Evolutionary conservation across 2,329 filamentous ascomycete genomes (phyloP), one percentile per base, ranked within the genome.

Genomic region (Thelonectria blattea): DNA sequence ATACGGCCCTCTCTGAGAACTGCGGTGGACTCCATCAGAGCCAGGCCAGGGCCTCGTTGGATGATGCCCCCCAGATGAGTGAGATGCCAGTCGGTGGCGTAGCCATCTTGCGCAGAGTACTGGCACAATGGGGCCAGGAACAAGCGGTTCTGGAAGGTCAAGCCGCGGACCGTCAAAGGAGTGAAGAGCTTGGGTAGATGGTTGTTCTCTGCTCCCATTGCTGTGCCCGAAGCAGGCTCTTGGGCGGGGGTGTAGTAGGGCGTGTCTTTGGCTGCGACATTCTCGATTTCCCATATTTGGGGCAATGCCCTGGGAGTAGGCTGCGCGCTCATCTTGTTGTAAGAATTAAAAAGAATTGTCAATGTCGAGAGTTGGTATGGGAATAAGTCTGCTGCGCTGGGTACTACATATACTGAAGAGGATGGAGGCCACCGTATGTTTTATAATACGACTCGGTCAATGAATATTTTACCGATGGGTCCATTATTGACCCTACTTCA

Each of bases 81-180:
- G 11, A 56, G 46, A 34, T 56, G 53, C 53, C 53, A 56, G 22
- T 56, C 53, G 7, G 53, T 56, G 5, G 54, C 39, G 17, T 56
- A 56, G 5, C 47, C 54, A 9, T 56, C 54, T n/a, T 50, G 45
- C 10, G 78, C 74, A 5, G 74, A 78, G 68, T 80, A 81, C 57
- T 82, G 80, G 59, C 80, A 83, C 50, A 83, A 73, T 0, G 81
- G 80, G 7, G 78, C 74, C 30, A 80, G 64, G 43, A 78, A 74
- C 49, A 83, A 72, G 12, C 80, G 78, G 65, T 83, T 82, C 39
- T 74, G 76, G 53, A 83, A 71, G 4, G 73, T 77, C 15, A 79
- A 60, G 10, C 74, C 76, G 17, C 81, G 79, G 60, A 83, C 78
- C n/a, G 72, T 78, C 15, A 83, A 66, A 1, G 81, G 80, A 1